These are phyloP conservation scores for Acorus calamus DNA, from an alignment of 106 monocot genomes.

Conservation along the genomic window DNA sequence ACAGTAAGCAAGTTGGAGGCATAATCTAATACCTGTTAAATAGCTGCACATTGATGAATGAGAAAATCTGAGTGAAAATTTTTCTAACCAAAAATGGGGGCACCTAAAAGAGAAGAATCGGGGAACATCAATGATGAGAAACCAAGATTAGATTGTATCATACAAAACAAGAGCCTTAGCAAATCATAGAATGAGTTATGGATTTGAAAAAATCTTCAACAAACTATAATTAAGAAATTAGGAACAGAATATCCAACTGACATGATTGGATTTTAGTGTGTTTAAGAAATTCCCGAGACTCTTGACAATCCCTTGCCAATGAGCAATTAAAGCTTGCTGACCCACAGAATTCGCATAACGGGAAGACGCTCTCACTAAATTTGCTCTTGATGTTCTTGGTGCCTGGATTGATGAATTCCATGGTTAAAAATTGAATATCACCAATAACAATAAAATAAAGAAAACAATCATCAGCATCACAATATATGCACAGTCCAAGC, in stretches of 20 bases:
- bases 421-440: too few relatives aligned
- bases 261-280: conserved; percentile 80
- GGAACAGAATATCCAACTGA: conserved; percentile 28
- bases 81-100: conserved; percentile 95
- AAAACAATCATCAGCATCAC: not conserved
- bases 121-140: too few relatives aligned
- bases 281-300: conserved; percentile 76
- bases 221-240: not conserved
- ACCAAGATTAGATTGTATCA: not conserved
- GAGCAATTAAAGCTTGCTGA: conserved; percentile 80
- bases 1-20: not conserved
- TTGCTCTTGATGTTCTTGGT: conserved; percentile 88
- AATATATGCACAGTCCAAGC: not conserved
- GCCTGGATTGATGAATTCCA: conserved; percentile 27
- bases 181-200: not conserved
- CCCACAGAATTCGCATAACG: conserved; percentile 65
- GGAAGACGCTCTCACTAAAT: conserved; percentile 65
- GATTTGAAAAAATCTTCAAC: not conserved
- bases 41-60: conserved; percentile 95
- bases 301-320: conserved; percentile 98
- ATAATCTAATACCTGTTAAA: conserved; percentile 70
- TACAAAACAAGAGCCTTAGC: not conserved
- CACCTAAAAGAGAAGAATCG: conserved; percentile 38
- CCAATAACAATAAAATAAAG: not conserved
- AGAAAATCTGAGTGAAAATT: conserved; percentile 95